Evolutionary conservation across 2,329 filamentous ascomycete genomes (phyloP), one percentile per base, ranked within the genome.

Genomic region (Penicillium expansum): DNA sequence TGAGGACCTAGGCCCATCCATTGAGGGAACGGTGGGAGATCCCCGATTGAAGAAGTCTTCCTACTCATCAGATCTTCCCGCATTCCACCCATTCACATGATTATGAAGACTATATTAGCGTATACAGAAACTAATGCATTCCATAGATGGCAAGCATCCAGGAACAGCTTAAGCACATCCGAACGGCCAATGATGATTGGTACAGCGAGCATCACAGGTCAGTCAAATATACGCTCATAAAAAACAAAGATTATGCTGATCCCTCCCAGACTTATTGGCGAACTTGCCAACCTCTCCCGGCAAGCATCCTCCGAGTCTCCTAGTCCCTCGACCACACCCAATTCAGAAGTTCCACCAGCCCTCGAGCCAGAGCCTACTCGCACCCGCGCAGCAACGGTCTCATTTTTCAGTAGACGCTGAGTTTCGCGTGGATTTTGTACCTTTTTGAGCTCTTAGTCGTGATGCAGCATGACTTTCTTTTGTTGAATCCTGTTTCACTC

Each of bases 1-100:
- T 75, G 76, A 77, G 76, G 74, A 75, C 69, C 74, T 76, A 69
- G 75, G 75, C 69, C 73, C 74, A 74, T 76, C 74, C 66, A 77
- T 77, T 68, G 71, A 76, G 72, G 75, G 76, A 76, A 78, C 74
- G 75, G 75, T 77, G 75, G 75, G 75, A 71, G 61, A 68, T 68
- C 74, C 75, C 72, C 72, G 69, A 74, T 71, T 73, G 60, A 66
- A 68, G 60, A 66, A 68, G 48, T 64, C 67, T 58, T 66, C 67
- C 52, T 66, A 61, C 58, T 67, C 63, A 59, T 69, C 65, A 61
- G 61, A 67, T 58, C 62, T 72, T 57, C 68, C 67, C 57, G 54
- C 62, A 62, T 71, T 68, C 59, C 66, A 68, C 61, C 67, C 66
- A 53, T 71, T 69, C 59, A 64, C 62, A 58, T 69, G 65, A 72